Conservation (phyloP, 345 rosid species). For the Mallotus nudiflorus region DNA sequence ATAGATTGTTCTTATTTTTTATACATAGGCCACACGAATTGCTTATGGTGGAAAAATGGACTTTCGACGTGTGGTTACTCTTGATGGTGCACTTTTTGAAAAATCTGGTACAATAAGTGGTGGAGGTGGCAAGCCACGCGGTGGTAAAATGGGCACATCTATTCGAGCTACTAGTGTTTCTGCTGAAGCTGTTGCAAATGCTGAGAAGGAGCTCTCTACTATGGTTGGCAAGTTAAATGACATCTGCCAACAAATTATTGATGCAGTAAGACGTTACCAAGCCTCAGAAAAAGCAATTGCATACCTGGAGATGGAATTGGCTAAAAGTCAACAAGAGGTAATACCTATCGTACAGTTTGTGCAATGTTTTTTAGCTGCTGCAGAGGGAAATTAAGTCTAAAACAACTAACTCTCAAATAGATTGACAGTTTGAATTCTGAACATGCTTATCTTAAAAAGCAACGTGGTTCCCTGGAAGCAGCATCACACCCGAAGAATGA, state of each 20-base stretch:
- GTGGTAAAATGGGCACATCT: slow-evolving; percentile 96
- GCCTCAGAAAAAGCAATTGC: slow-evolving; percentile 64
- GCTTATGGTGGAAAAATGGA: slow-evolving; percentile 82
- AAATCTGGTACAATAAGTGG: slow-evolving; percentile 99
- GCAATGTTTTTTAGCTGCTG: neutral
- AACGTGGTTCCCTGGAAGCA: slow-evolving; percentile 72
- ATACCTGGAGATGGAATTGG: slow-evolving; percentile 77
- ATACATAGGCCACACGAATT: slow-evolving; percentile 79
- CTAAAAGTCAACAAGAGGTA: slow-evolving; percentile 91
- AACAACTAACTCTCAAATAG: slow-evolving; percentile 33
- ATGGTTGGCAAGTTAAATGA: slow-evolving; percentile 53
- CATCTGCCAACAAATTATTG: slow-evolving; percentile 57
- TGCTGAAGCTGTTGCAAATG: slow-evolving; percentile 58
- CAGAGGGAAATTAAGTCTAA: neutral
- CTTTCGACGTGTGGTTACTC: slow-evolving; percentile 87
- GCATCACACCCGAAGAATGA: slow-evolving; percentile 76
- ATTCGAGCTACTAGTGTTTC: slow-evolving; percentile 78
- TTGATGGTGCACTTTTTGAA: slow-evolving; percentile 94
- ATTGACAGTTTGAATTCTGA: slow-evolving; percentile 78
- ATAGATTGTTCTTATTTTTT: neutral
- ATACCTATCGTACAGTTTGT: neutral
- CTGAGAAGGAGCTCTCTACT: slow-evolving; percentile 69
- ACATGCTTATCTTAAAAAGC: slow-evolving; percentile 67
- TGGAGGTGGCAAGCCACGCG: slow-evolving; percentile 93
- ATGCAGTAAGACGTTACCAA: slow-evolving; percentile 65